Conservation (phyloP, 2,329 filamentous ascomycete species). For the Nothopassalora personata region DNA sequence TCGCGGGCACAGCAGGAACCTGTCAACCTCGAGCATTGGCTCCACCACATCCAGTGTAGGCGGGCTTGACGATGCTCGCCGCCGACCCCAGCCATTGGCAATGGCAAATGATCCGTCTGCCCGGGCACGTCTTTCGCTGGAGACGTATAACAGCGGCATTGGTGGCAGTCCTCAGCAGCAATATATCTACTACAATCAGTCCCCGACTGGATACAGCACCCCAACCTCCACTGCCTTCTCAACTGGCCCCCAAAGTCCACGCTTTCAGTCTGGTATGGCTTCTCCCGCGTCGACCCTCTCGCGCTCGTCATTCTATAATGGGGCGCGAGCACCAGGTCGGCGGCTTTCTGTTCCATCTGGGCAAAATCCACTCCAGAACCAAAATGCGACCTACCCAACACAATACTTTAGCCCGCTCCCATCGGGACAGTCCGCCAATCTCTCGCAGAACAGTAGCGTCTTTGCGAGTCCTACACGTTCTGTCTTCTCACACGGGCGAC, state of each 20-base stretch:
- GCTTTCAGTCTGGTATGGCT: conserved; percentile 61
- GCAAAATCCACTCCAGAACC: conserved; percentile 66
- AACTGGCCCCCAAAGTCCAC: conserved; percentile 68
- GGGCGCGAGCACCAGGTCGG: conserved; percentile 60
- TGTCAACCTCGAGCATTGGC: conserved; percentile 81
- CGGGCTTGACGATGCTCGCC: conserved; percentile 60
- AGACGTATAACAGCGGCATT: conserved; percentile 56
- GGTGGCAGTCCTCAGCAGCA: conserved; percentile 56
- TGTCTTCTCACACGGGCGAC: conserved; percentile 56
- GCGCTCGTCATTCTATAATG: conserved; percentile 69
- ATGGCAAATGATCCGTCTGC: conserved; percentile 61
- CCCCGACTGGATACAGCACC: conserved; percentile 71
- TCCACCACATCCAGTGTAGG: conserved; percentile 67
- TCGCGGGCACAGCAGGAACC: conserved; percentile 74
- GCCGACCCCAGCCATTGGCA: conserved; percentile 73
- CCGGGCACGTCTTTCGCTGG: conserved; percentile 61
- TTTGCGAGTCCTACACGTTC: conserved; percentile 64
- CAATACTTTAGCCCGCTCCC: conserved; percentile 53
- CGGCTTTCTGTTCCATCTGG: conserved; percentile 77
- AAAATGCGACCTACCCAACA: conserved; percentile 50
- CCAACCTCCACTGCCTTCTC: conserved; percentile 81
- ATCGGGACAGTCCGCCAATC: conserved; percentile 50
- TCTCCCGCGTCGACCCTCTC: conserved; percentile 69
- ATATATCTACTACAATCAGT: conserved; percentile 61
- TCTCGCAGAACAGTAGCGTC: conserved; percentile 55